Percentiles rank a stretch among this genome's conserved stretches.
Evolutionary conservation across 768 basidiomycete species (phyloP).

Genomic region (Lactarius evosmus): DNA sequence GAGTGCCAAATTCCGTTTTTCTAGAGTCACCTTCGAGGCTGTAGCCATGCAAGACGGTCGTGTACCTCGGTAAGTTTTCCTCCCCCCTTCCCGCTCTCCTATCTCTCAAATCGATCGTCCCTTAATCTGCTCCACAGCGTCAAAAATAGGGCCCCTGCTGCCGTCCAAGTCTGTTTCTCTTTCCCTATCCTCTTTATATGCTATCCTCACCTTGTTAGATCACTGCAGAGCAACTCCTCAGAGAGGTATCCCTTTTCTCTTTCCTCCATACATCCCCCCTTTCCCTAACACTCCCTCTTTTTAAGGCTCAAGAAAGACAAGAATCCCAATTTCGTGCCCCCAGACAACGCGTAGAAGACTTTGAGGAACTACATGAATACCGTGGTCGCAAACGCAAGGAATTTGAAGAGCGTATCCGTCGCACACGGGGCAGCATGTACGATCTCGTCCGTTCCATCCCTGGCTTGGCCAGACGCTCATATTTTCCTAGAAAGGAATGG

Average conservation of each 20-base stretch:
- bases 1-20: neutral
- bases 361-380: slow-evolving; percentile 88
- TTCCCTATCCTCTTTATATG: neutral
- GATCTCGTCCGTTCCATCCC: slow-evolving; percentile 31
- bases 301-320: slow-evolving; percentile 93
- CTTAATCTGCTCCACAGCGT: slow-evolving; percentile 50
- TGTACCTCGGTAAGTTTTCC: slow-evolving; percentile 57
- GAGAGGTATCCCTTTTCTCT: slow-evolving; percentile 58
- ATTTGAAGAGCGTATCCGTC: slow-evolving; percentile 84
- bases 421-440: slow-evolving; percentile 78
- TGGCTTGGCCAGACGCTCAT: slow-evolving; percentile 9
- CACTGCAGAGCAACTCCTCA: slow-evolving; percentile 95
- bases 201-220: slow-evolving; percentile 53
- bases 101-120: neutral
- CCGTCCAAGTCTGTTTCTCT: slow-evolving; percentile 65
- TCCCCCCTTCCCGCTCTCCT: neutral
- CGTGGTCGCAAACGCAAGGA: slow-evolving; percentile 89
- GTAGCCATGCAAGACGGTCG: slow-evolving; percentile 72
- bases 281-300: slow-evolving; percentile 7
- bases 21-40: neutral
- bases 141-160: slow-evolving; percentile 94
- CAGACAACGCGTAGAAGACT: slow-evolving; percentile 93
- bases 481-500: slow-evolving; percentile 69
- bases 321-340: slow-evolving; percentile 90
- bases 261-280: neutral